A percentile compares a stretch with the other conserved stretches of the same genome.
Conservation (phyloP, 2,329 filamentous ascomycete species). For the Verticillium tricorpus region DNA sequence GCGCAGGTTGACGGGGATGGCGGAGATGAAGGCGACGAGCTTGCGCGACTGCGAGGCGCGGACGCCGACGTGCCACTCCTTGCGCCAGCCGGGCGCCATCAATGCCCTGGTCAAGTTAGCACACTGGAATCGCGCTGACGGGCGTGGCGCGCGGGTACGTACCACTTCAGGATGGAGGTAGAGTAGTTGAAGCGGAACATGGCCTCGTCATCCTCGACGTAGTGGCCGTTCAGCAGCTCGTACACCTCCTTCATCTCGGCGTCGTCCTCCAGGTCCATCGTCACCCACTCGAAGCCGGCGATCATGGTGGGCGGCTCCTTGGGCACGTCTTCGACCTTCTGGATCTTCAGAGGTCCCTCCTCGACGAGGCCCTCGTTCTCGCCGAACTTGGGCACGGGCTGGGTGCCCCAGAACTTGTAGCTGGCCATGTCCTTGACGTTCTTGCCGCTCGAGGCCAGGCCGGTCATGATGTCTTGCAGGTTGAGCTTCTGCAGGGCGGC, state of each 20-base stretch:
- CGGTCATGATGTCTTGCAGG: conserved; percentile 69
- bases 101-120: conserved; percentile 61
- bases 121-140: not conserved
- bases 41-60: conserved; percentile 78
- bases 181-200: conserved; percentile 99
- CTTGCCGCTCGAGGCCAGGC: conserved; percentile 72
- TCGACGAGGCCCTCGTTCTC: conserved; percentile 50
- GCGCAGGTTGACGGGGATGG: conserved; percentile 78
- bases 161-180: conserved; percentile 83
- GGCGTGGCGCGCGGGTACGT: conserved; percentile 19
- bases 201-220: conserved; percentile 94
- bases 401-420: conserved; percentile 98
- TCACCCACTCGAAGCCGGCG: conserved; percentile 90
- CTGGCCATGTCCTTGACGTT: conserved; percentile 94
- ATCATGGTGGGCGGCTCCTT: conserved; percentile 72
- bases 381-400: conserved; percentile 85
- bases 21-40: conserved; percentile 93
- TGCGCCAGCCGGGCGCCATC: conserved; percentile 89
- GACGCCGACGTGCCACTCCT: conserved; percentile 93
- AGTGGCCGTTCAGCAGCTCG: conserved; percentile 86
- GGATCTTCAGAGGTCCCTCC: conserved; percentile 81
- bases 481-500: conserved; percentile 58
- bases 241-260: conserved; percentile 84
- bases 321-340: conserved; percentile 73
- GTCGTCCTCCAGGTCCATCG: conserved; percentile 77